A percentile compares a stretch with the other conserved stretches of the same genome.
phyloP scores from a whole-genome alignment of 2,329 filamentous ascomycete species.

The Alternaria triticina region DNA sequence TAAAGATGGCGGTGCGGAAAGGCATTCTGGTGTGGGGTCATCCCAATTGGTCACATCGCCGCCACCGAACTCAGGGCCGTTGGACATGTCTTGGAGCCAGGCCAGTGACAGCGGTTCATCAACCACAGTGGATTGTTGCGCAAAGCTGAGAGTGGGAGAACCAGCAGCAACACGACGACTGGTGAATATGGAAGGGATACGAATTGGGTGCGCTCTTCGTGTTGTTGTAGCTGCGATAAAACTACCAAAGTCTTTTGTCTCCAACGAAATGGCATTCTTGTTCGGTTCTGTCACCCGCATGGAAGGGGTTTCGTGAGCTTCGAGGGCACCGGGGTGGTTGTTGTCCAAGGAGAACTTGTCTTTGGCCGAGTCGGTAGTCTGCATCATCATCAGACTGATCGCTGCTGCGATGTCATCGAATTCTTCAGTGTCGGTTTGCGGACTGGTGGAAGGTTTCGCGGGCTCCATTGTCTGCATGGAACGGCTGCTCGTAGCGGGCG shows the following conservation, averaged over 20 bases:
- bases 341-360: neutral
- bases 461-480: neutral
- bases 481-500: neutral
- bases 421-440: neutral
- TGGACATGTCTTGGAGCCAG: neutral
- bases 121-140: neutral
- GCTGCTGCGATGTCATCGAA: neutral
- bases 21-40: neutral
- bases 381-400: neutral
- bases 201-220: neutral
- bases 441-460: neutral
- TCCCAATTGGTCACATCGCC: neutral
- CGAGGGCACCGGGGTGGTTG: neutral
- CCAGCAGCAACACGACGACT: neutral
- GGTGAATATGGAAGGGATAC: neutral
- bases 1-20: neutral
- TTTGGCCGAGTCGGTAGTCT: neutral
- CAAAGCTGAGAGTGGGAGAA: neutral
- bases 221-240: neutral
- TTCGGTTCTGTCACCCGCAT: neutral
- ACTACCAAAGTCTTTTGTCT: neutral
- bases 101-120: neutral
- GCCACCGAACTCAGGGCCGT: neutral
- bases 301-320: neutral
- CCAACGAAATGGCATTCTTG: neutral